Base-by-base conservation (phyloP, 768 basidiomycete genomes). In the Clathrus columnatus region DNA sequence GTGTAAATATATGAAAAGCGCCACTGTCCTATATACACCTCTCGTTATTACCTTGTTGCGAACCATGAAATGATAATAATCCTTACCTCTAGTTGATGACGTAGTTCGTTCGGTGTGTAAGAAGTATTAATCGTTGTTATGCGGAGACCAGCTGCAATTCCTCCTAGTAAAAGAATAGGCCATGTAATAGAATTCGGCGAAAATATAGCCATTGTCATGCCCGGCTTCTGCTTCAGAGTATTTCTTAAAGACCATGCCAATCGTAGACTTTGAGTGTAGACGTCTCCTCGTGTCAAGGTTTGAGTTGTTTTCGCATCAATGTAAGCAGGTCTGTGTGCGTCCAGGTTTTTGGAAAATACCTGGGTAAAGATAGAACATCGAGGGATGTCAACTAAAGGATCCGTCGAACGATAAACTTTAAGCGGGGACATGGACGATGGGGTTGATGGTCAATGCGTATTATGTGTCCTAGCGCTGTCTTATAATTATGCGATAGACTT, bases 51-150 rank as follows among this genome's bases (percentile, higher is more conserved):
- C 10, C 10, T 11, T 11, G 36, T 36, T 36, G 36, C 11, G 36
- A 36, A n/a, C n/a, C n/a, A n/a, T n/a, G 7, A 36, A 36, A 11
- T 4, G 36, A 36, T 36, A 14, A 4, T 28, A 29, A 28, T 0
- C 21, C 14, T 11, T 47, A 55, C 46, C 44, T 59, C 68, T 57
- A 86, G 83, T 64, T 94, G 91, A 66, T 81, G 81, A 0, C 72
- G 74, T 0, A 93, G 75, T 63, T 94, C 91, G 7, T 69, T 64
- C 2, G 81, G 65, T 4, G 81, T 85, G 62, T 88, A 92, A 0
- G 75, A 74, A 56, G 77, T 81, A 65, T 91, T 93, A 16, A 85
- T 85, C 14, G 87, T 79, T 0, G 89, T 87, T 51, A 79, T 77
- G 44, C 79, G 70, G 16, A 88, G 63, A 3, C 86, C 87, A 0